Evolutionary conservation across 1,284 basidiomycete species (phyloP).

Genomic region (Apiotrichum akiyoshidainum): DNA sequence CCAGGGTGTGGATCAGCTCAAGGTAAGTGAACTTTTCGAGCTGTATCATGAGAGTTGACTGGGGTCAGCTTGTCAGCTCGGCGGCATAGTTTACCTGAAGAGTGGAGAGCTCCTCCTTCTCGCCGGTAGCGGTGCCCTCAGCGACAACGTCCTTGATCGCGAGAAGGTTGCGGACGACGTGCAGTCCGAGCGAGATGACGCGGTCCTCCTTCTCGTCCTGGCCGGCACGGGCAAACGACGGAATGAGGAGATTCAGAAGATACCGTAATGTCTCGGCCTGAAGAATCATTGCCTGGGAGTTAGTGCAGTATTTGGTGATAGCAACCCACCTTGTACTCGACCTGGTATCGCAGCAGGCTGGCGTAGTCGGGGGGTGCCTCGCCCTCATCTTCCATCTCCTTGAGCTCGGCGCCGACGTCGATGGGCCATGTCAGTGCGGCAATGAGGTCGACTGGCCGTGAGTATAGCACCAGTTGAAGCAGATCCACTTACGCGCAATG

Average conservation of each 20-base stretch:
- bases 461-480: background rate
- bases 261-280: conserved; percentile 63
- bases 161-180: conserved; percentile 82
- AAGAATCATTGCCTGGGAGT: conserved; percentile 55
- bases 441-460: conserved; percentile 65
- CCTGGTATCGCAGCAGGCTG: conserved; percentile 70
- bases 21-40: conserved; percentile 71
- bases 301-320: background rate
- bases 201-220: conserved; percentile 75
- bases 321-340: conserved; percentile 75
- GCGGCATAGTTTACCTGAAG: conserved; percentile 59
- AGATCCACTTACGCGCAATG: conserved; percentile 59
- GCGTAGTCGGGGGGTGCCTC: conserved; percentile 80
- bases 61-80: conserved; percentile 16
- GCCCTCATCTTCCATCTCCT: conserved; percentile 71
- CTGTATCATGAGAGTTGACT: conserved; percentile 66
- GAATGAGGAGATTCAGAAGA: conserved; percentile 65
- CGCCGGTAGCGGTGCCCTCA: conserved; percentile 64
- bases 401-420: conserved; percentile 83
- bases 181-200: conserved; percentile 80
- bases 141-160: conserved; percentile 79
- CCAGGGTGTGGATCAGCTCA: conserved; percentile 75
- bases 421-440: conserved; percentile 97
- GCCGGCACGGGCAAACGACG: conserved; percentile 64
- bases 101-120: conserved; percentile 69